Evolutionary conservation across 2,329 filamentous ascomycete genomes (phyloP).

Genomic region (Colletotrichum tabaci): DNA sequence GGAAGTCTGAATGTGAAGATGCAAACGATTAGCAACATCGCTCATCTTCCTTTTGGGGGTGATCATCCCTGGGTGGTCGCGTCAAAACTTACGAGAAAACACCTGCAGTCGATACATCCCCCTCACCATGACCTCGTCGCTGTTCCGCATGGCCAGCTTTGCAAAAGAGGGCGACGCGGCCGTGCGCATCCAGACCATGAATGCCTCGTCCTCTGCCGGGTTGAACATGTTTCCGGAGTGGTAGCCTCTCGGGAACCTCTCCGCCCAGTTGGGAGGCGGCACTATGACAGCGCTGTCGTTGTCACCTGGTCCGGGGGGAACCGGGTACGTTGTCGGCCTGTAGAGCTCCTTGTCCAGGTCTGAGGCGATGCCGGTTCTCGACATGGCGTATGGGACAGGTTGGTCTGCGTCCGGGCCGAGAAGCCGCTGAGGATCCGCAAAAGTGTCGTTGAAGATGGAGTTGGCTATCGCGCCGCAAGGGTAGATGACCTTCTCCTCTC

Average conservation of each 20-base stretch:
- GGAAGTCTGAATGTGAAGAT: slow-evolving; percentile 6
- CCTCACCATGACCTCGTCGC: slow-evolving; percentile 10
- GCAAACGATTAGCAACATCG: too few species aligned
- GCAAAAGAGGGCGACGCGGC: background rate
- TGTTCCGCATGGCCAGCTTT: background rate
- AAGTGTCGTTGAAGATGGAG: slow-evolving; percentile 28
- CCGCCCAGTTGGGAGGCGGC: too few species aligned
- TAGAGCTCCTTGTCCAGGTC: too few species aligned
- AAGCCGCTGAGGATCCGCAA: slow-evolving; percentile 8
- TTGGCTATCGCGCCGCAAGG: slow-evolving; percentile 24
- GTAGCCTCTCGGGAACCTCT: slow-evolving; percentile 15
- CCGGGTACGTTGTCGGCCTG: too few species aligned
- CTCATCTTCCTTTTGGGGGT: too few species aligned
- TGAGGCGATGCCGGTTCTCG: too few species aligned
- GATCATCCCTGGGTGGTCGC: too few species aligned
- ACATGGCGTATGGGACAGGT: slow-evolving; percentile 2
- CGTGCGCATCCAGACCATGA: slow-evolving; percentile 32
- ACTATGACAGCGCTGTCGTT: too few species aligned
- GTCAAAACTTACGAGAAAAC: background rate
- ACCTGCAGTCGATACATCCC: slow-evolving; percentile 25
- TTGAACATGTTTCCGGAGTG: slow-evolving; percentile 24
- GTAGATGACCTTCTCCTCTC: too few species aligned
- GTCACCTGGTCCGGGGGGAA: too few species aligned
- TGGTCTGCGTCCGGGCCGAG: background rate
- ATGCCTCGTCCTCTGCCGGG: slow-evolving; percentile 16